Base-by-base conservation (phyloP, 176 grass and related monocot species). In the Aegilops tauschii region DNA sequence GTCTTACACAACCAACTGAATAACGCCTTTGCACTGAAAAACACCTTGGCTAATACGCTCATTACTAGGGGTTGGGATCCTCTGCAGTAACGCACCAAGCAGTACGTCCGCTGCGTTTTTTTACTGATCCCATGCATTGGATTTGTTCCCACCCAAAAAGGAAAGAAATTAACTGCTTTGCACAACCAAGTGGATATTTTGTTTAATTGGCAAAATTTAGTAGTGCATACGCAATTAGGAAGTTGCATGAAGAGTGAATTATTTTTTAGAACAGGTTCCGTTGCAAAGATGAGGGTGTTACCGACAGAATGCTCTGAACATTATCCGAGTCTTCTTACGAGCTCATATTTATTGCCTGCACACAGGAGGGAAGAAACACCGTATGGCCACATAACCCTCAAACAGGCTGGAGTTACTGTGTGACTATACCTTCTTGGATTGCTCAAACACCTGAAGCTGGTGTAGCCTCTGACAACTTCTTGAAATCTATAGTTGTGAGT, bases 331-430 rank as follows among this genome's bases (percentile, higher is more conserved):
- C 69, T 75, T 86, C 42, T 59, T 65, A 87, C 14, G 2, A 50
- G 47, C 30, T 75, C 12, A 28, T 76, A 37, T 18, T 8, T 81
- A 49, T 83, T 83, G 9, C 50, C 42, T 86, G 29, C 35, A 59
- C 65, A 50, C 88, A 99, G 97, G 94, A 96, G 85, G 97, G 97
- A 74, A 96, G 85, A 85, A 96, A 92, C 37, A 94, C 97, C 44
- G 23, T 96, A 49, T 99, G 97, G 97, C 97, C 97, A 81, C 97
- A 99, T 89, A 96, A 96, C 79, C 92, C 90, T 82, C 97, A 90
- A 88, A 96, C 92, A 27, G 97, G 97, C 25, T 99, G 92, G 92
- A 99, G 97, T 89, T 99, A 94, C 88, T 99, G 97, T 89, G 92
- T 99, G 73, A 94, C 86, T 37, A 76, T 99, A 56, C 97, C 97